Conservation (phyloP, 2,329 filamentous ascomycete species). For the Colletotrichum theobromicola region DNA sequence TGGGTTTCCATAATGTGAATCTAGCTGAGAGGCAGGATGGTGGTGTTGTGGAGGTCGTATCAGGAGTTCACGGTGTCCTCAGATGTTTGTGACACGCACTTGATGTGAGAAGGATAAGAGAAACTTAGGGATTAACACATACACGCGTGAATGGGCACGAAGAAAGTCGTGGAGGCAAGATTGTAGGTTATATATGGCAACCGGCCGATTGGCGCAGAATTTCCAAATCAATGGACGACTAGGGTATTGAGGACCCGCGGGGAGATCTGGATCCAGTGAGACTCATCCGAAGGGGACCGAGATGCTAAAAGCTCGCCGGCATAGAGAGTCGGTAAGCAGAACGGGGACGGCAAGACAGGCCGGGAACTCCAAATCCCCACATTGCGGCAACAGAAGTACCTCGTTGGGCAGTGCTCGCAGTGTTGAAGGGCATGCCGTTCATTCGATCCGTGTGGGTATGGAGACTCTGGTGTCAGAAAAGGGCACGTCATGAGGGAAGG, state of each 20-base stretch:
- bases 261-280: constrained; percentile 3
- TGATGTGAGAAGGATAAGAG: not conserved
- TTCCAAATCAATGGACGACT: not conserved
- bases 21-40: not conserved
- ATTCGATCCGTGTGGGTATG: not conserved
- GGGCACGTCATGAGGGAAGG: not conserved
- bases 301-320: constrained; percentile 4
- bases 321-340: constrained; percentile 12
- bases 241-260: not conserved
- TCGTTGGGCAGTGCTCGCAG: not conserved
- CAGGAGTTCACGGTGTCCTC: not conserved
- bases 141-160: not conserved
- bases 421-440: not conserved
- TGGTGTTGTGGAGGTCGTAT: not conserved
- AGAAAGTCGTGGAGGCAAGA: not conserved
- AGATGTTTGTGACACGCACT: not conserved
- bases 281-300: constrained; percentile 1
- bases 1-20: constrained; percentile 7
- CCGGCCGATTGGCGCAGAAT: not conserved
- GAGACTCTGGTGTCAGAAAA: not conserved
- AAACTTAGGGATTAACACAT: not conserved
- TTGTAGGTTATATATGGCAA: not conserved
- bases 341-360: constrained; percentile 7
- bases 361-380: constrained; percentile 18
- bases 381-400: not conserved